Evolutionary conservation across 2,329 filamentous ascomycete species (phyloP), one percentile per base, ranked within the genome.

Genomic region (Coniella vitis): DNA sequence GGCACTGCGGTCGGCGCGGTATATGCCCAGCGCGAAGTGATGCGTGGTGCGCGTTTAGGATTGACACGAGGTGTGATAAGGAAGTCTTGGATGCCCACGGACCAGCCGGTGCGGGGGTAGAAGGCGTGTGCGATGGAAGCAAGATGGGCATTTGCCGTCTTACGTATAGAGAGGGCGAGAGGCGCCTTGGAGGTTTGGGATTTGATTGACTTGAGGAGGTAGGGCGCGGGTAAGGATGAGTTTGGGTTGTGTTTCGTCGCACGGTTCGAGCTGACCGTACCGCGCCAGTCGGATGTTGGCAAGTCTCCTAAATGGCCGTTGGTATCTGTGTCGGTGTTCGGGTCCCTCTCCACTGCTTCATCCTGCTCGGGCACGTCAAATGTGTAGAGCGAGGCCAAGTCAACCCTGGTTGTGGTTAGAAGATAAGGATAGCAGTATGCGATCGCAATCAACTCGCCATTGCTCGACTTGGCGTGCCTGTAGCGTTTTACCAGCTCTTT

Each of bases 31-130:
- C 65, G 59, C 3, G 69, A 71, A 0, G 56, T 62, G 19, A 73
- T 61, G 12, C 68, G 63, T 0, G 69, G 61, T 16, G 49, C 47
- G 13, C 37, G 8, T 17, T 50, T 47, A 3, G 21, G 21, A 7
- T 29, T 35, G 19, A 35, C 12, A 22, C 31, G 38, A 4, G 40
- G 35, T 1, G 60, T 66, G 38, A 95, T 75, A 50, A 85, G 82
- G 38, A 96, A 71, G 64, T 96, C 91, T 64, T 97, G 91, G n/a
- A 97, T 79, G 2, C 90, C 90, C 14, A 95, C 78, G 7, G 86
- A 90, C 87, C 90, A 96, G 22, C 90, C 90, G 38, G 81, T 82
- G 3, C 84, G 73, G 2, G 86, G 86, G 14, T 85, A 83, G 55
- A 94, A 81, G 0, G 87, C 87, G 63, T 95, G 96, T 1, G 88